These are phyloP conservation scores for Gleditsia sinensis DNA, from an alignment of 306 rosid genomes.

Conservation along the genomic window DNA sequence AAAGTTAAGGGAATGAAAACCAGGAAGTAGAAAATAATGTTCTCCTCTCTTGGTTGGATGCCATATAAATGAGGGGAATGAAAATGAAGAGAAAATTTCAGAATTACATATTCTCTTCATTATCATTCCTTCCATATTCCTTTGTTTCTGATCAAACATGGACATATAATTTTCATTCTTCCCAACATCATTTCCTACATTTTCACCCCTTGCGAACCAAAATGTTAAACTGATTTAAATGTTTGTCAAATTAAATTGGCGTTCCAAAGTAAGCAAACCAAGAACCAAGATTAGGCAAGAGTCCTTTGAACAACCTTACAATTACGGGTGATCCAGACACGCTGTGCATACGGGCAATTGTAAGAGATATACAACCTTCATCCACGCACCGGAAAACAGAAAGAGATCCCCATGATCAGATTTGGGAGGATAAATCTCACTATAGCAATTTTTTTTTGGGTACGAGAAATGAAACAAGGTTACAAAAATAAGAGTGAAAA, in stretches of 20 bases:
- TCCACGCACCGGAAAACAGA: conserved; percentile 7
- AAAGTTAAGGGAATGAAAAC: background rate
- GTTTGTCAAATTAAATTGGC: background rate
- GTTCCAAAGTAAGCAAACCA: no score
- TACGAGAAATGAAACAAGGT: conserved; percentile 9
- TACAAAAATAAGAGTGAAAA: background rate
- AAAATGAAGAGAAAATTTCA: background rate
- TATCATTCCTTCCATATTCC: background rate
- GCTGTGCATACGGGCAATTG: conserved; percentile 85
- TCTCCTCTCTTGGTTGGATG: background rate
- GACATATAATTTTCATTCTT: background rate
- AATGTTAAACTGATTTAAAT: background rate
- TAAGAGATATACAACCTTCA: conserved; percentile 83
- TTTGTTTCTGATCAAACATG: background rate
- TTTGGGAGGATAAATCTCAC: conserved; percentile 10
- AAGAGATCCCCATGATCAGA: conserved; percentile 21
- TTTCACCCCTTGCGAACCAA: background rate
- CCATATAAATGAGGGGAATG: background rate
- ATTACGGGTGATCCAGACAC: conserved; percentile 83
- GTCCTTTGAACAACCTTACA: conserved; percentile 59
- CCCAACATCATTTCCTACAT: background rate
- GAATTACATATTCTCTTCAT: background rate
- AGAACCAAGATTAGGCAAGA: background rate
- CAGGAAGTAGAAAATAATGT: background rate
- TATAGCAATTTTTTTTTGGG: background rate